Evolutionary conservation across 495 filamentous ascomycete genomes (phyloP), one percentile per base, ranked within the genome.

Genomic region (Pseudotulostoma volvatum): DNA sequence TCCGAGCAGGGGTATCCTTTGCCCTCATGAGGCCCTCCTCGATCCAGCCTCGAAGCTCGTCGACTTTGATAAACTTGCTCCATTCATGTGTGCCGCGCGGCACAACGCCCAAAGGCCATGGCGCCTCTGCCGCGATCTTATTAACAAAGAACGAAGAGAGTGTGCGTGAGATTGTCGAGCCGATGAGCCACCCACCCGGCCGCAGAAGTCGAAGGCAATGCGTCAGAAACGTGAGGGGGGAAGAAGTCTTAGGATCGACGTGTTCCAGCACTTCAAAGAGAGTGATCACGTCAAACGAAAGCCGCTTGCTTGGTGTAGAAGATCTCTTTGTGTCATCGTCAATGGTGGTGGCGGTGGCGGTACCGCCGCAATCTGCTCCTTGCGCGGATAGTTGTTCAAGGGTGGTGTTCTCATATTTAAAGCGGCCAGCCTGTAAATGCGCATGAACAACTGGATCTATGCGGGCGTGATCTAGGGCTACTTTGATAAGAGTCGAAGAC

Each of bases 231-330:
- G 68, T 49, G 0, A 71, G 58, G 0, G 85, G 81, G 5, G 71
- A 63, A 2, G 73, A 71, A 1, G 51, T 50, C 31, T 39, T 39
- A 0, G 55, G 50, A 23, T 65, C 61, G 42, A 96, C 81, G 53
- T 97, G 90, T 52, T 97, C 90, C 30, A 97, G 64, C 0, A 97
- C 90, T 55, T 97, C 90, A 58, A 96, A 96, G 19, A 92, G 56
- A 3, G 81, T 79, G 5, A 97, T 74, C 2, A 93, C 55, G 56
- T 93, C 86, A 51, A 70, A 77, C 34, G 67, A 46, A 31, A n/a
- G n/a, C n/a, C n/a, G n/a, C n/a, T n/a, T n/a, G 17, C 33, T 35
- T 11, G 11, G 7, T 4, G 36, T 28, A 20, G 30, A 18, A n/a
- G 41, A 18, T 14, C 20, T 37, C 39, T n/a, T 11, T 44, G 3